A percentile compares a stretch with the other conserved stretches of the same genome.
phyloP scores from a whole-genome alignment of 2,329 filamentous ascomycete species.

The Phyllachora maydis region DNA sequence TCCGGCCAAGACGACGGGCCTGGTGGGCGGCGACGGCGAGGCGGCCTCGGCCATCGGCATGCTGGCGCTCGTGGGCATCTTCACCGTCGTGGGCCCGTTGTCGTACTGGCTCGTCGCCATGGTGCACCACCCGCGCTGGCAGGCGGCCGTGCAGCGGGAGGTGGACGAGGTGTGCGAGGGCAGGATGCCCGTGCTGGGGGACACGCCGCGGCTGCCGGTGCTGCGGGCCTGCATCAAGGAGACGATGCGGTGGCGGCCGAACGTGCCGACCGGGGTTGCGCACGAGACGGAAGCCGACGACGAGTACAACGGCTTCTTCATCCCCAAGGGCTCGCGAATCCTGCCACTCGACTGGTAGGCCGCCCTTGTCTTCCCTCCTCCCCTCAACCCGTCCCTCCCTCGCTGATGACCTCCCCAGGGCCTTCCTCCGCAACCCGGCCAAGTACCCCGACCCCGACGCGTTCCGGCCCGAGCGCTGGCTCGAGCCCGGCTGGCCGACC shows the following conservation, averaged over 20 bases:
- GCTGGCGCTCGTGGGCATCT: slow-evolving; percentile 17
- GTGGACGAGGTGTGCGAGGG: slow-evolving; percentile 20
- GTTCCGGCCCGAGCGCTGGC: slow-evolving; percentile 32
- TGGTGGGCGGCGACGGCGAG: slow-evolving; percentile 7
- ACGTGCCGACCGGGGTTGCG: slow-evolving; percentile 24
- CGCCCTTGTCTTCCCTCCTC: slow-evolving; percentile 2
- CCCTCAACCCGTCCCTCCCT: not conserved
- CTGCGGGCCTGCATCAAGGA: slow-evolving; percentile 24
- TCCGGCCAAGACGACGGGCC: slow-evolving; percentile 7
- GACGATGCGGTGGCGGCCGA: slow-evolving; percentile 22
- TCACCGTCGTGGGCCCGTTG: slow-evolving; percentile 14
- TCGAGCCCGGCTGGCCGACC: slow-evolving; percentile 22
- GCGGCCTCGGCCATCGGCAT: slow-evolving; percentile 13
- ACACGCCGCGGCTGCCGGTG: slow-evolving; percentile 18
- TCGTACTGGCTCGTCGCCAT: slow-evolving; percentile 19
- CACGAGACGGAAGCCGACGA: slow-evolving; percentile 29
- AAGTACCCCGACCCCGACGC: slow-evolving; percentile 26
- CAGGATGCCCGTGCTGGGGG: slow-evolving; percentile 18
- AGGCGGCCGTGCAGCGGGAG: slow-evolving; percentile 20
- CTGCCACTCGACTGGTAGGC: slow-evolving; percentile 18
- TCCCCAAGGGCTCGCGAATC: slow-evolving; percentile 23
- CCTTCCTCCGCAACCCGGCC: slow-evolving; percentile 27
- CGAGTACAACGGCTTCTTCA: slow-evolving; percentile 23
- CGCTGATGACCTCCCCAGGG: slow-evolving; percentile 10
- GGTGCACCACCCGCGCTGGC: slow-evolving; percentile 25